These are phyloP conservation scores for Geoglossum glabrum DNA, from an alignment of 495 filamentous ascomycete genomes.

Conservation along the genomic window DNA sequence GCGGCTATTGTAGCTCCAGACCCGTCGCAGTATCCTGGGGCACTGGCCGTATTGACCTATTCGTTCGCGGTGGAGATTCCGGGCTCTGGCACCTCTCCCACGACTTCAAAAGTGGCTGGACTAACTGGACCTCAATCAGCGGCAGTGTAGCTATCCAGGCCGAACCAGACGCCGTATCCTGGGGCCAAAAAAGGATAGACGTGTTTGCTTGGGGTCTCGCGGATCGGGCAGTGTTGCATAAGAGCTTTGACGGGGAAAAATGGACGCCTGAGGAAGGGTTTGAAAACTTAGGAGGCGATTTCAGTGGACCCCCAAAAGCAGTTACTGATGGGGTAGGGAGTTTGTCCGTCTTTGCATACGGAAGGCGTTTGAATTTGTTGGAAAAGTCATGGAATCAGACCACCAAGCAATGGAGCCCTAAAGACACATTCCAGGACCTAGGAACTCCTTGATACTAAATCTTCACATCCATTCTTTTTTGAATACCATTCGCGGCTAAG, in stretches of 20 bases:
- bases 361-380: not conserved
- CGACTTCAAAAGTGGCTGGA: not conserved
- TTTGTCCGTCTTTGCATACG: not conserved
- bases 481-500: too few relatives aligned
- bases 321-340: not conserved
- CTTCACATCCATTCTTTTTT: too few relatives aligned
- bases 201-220: not conserved
- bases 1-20: not conserved
- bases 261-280: not conserved
- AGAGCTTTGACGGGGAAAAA: not conserved
- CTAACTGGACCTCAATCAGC: not conserved
- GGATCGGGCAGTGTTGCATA: not conserved
- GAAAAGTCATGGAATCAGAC: not conserved
- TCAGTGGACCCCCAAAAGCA: not conserved
- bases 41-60: not conserved
- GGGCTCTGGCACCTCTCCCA: not conserved
- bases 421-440: not conserved
- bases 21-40: not conserved
- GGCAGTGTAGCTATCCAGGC: not conserved
- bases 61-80: not conserved
- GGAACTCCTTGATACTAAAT: not conserved
- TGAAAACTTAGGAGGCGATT: not conserved
- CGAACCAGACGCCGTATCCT: not conserved
- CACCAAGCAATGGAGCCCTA: not conserved
- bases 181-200: not conserved